Percentiles rank a stretch among this genome's conserved stretches.
phyloP scores from a whole-genome alignment of 495 filamentous ascomycete genomes.

The Podospora anserina region DNA sequence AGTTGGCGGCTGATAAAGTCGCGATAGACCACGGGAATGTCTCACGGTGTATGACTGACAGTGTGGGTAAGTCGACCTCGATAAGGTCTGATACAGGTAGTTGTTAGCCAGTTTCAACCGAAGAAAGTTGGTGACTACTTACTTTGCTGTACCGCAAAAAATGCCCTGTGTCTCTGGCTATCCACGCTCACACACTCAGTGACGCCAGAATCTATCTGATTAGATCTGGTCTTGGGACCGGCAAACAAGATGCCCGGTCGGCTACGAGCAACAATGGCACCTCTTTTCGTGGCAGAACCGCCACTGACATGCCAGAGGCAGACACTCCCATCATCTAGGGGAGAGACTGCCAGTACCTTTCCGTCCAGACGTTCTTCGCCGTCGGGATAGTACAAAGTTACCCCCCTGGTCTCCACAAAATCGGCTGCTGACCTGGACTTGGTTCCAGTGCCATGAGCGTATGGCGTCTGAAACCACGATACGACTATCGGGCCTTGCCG shows the following conservation, averaged over 20 bases:
- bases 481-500: constrained; percentile 69
- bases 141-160: constrained; percentile 72
- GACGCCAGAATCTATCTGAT: constrained; percentile 60
- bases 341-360: constrained; percentile 64
- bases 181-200: constrained; percentile 84
- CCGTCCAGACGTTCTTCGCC: constrained; percentile 32
- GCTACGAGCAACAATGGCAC: constrained; percentile 63
- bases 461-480: constrained; percentile 66
- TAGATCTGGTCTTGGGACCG: constrained; percentile 43
- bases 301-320: constrained; percentile 81
- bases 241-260: constrained; percentile 60
- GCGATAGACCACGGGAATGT: constrained; percentile 81
- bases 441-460: constrained; percentile 16
- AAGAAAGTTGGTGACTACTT: constrained; percentile 25
- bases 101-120: constrained; percentile 24
- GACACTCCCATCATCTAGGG: constrained; percentile 80
- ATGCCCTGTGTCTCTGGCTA: constrained; percentile 64
- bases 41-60: constrained; percentile 66
- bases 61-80: constrained; percentile 77
- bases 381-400: constrained; percentile 60
- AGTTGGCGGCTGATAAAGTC: constrained; percentile 71
- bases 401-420: constrained; percentile 57
- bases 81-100: constrained; percentile 53
- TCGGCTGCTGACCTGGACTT: constrained; percentile 30
- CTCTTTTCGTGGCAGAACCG: constrained; percentile 52